Evolutionary conservation across 352 stramenopile genomes (phyloP).

Genomic region (Pythium sp.): DNA sequence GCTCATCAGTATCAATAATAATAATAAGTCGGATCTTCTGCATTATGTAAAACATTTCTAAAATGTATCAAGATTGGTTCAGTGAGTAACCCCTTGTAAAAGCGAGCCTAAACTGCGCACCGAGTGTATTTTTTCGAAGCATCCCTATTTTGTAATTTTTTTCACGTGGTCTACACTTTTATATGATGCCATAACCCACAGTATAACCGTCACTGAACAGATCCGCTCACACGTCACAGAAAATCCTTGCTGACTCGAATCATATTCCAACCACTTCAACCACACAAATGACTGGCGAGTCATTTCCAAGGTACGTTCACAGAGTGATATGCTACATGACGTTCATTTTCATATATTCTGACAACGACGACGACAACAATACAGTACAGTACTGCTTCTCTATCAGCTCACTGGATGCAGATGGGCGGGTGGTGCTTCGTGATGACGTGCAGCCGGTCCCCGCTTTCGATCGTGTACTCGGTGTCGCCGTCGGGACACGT

Average conservation of each 20-base stretch:
- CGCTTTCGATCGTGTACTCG: conserved; percentile 29
- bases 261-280: background rate
- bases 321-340: background rate
- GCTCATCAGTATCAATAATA: no score
- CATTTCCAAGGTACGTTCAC: background rate
- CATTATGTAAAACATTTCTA: no score
- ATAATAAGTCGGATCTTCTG: no score
- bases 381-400: background rate
- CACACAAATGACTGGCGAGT: background rate
- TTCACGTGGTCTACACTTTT: background rate
- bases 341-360: background rate
- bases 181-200: no score
- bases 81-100: background rate
- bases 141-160: background rate
- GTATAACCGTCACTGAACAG: background rate
- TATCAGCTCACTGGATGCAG: conserved; percentile 22
- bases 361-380: background rate
- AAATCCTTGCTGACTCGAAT: background rate
- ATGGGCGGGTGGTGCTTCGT: conserved; percentile 24
- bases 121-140: background rate
- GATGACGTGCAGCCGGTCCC: conserved; percentile 43
- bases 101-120: background rate
- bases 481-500: conserved; percentile 42
- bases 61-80: no score
- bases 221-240: background rate